Conservation (phyloP, 2,329 filamentous ascomycete genomes). For the Hirsutella minnesotensis region DNA sequence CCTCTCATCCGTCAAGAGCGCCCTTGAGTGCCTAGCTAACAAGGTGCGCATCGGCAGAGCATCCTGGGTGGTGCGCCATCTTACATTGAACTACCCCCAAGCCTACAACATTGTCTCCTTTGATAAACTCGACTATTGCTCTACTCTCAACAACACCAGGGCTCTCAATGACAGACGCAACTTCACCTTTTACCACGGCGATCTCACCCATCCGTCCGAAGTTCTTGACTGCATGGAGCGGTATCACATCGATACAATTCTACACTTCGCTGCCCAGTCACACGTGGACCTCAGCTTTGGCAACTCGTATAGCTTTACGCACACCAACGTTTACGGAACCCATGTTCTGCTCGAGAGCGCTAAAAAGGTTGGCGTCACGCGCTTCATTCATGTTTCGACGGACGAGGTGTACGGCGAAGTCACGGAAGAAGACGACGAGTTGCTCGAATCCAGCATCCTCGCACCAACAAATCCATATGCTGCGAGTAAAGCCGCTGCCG, state of each 20-base stretch:
- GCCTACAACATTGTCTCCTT: constrained; percentile 73
- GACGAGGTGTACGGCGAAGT: constrained; percentile 82
- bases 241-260: constrained; percentile 64
- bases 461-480: constrained; percentile 75
- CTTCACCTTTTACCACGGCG: constrained; percentile 70
- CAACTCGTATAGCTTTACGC: constrained; percentile 71
- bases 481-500: constrained; percentile 68
- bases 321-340: constrained; percentile 75
- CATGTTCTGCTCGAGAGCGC: constrained; percentile 70
- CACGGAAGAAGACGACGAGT: constrained; percentile 56
- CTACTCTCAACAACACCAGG: constrained; percentile 68
- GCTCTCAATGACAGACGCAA: constrained; percentile 55
- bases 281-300: constrained; percentile 76
- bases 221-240: constrained; percentile 60
- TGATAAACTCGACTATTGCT: constrained; percentile 76
- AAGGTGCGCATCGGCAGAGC: constrained; percentile 36
- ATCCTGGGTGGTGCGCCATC: constrained; percentile 72
- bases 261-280: constrained; percentile 79
- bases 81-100: constrained; percentile 60
- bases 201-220: constrained; percentile 59
- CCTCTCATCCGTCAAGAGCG: constrained; percentile 8
- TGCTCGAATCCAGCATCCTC: constrained; percentile 62
- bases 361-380: constrained; percentile 55
- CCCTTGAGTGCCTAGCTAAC: too few relatives aligned
- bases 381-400: constrained; percentile 74